These are phyloP conservation scores for Rhodotorula sp. DNA, from an alignment of 1,284 basidiomycete genomes.

Conservation along the genomic window DNA sequence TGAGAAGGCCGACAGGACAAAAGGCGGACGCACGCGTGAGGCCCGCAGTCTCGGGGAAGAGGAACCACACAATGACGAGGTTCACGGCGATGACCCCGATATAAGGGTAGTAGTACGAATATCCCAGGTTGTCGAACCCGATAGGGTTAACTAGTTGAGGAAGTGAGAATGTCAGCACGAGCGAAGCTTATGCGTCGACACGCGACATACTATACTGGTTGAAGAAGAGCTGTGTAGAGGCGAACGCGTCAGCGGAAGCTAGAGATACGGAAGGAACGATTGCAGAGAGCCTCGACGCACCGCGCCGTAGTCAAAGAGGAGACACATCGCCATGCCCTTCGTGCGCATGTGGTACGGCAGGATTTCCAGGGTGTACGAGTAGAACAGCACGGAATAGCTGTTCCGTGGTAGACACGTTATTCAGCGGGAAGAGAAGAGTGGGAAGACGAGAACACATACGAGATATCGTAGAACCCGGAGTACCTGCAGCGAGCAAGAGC, in stretches of 20 bases:
- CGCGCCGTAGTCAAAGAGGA: constrained; percentile 12
- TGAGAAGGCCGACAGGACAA: background rate
- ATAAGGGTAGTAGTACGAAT: constrained; percentile 41
- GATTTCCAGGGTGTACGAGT: constrained; percentile 44
- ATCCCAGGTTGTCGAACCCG: constrained; percentile 30
- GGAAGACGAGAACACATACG: background rate
- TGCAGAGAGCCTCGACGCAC: no score
- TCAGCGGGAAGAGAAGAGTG: constrained; percentile 9
- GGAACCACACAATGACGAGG: constrained; percentile 45
- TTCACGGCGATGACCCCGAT: constrained; percentile 41
- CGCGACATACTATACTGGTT: background rate
- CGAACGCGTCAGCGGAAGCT: background rate
- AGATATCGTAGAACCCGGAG: constrained; percentile 37
- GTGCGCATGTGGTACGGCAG: constrained; percentile 44
- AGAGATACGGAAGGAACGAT: no score
- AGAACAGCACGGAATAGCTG: background rate
- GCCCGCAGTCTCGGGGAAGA: constrained; percentile 49
- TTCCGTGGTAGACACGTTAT: no score
- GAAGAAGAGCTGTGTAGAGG: background rate
- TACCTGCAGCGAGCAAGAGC: constrained; percentile 1
- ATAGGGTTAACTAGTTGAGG: background rate
- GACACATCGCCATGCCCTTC: constrained; percentile 42
- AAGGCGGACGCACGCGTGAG: constrained; percentile 37
- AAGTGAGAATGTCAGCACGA: background rate
- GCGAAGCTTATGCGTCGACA: background rate